Base-by-base conservation (phyloP, 225 moss, liverwort and hornwort species). In the Physcomitrellopsis africana region DNA sequence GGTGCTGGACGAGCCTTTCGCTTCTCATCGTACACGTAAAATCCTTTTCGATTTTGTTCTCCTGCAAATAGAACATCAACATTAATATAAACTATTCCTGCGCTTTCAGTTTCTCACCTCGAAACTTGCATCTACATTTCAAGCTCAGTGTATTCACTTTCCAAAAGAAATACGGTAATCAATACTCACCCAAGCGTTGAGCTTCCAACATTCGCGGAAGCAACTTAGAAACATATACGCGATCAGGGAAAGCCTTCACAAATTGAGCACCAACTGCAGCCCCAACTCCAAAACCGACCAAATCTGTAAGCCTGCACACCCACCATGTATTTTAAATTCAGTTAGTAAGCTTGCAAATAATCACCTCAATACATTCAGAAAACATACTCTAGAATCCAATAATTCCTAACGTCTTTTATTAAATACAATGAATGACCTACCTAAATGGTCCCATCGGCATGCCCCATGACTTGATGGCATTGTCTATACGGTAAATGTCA, bases 391-490 rank as follows among this genome's bases (percentile, higher is more conserved):
- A 37, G 32, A 37, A 37, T 37, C 4, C 32, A 37, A 37, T 7
- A 37, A 37, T 37, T 37, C 32, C 18, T 16, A 63, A 60, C 44
- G 63, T 69, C 54, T 47, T 9, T 9, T 15, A 44, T 22, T 42
- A 1, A 32, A 43, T 49, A 76, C 63, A 60, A 42, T 60, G 55
- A 42, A 56, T 44, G 55, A 43, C 71, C 74, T 76, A 94, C 95
- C 95, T 75, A 79, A 99, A 99, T 60, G 99, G 99, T 58, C 99
- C 99, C 95, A 99, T 95, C 45, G 99, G 99, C 99, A 99, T 99
- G 70, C 99, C 99, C 85, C 90, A 99, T 24, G 87, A 81, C 84
- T 99, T 99, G 81, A 99, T 86, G 67, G 83, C 99, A 65, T 86
- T 84, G 71, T 99, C 99, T 5, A 99, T 86, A 46, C 92, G 95